These are phyloP conservation scores for Trichoderma atroviride DNA, from an alignment of 2,329 filamentous ascomycete genomes.

Conservation along the genomic window DNA sequence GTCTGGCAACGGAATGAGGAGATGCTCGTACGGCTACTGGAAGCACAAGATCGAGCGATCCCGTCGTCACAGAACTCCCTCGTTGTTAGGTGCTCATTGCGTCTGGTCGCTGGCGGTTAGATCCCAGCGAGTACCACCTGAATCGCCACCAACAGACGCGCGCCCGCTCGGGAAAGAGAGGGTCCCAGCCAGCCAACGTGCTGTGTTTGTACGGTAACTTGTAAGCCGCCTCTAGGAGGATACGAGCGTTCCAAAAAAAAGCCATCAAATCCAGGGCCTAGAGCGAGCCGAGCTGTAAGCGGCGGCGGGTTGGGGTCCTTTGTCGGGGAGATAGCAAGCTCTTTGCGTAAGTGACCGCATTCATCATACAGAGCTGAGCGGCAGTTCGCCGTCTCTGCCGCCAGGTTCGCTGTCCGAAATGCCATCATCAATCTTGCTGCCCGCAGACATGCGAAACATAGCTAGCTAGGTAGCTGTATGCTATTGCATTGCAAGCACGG, in stretches of 20 bases:
- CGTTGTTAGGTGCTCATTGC: neutral
- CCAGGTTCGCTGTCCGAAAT: neutral
- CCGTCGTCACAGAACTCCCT: neutral
- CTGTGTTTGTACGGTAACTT: neutral
- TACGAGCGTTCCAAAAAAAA: constrained; percentile 8
- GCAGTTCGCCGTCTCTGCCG: neutral
- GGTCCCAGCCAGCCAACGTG: neutral
- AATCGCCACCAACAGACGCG: constrained; percentile 3
- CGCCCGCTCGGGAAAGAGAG: constrained; percentile 14
- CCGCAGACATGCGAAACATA: neutral
- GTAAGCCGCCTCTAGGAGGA: constrained; percentile 1
- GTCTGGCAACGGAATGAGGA: neutral
- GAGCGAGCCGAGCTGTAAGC: neutral
- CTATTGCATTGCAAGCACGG: neutral
- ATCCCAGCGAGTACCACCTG: neutral
- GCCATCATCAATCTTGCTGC: neutral
- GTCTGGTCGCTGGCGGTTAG: constrained; percentile 9
- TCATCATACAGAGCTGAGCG: neutral
- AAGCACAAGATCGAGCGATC: neutral
- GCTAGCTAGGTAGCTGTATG: neutral
- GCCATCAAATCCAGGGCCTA: neutral
- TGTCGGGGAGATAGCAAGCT: neutral
- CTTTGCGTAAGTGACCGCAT: neutral
- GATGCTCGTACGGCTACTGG: neutral
- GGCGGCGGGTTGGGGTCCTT: neutral